Evolutionary conservation across 2,329 filamentous ascomycete species (phyloP), one percentile per base, ranked within the genome.

Genomic region (Venturia effusa): DNA sequence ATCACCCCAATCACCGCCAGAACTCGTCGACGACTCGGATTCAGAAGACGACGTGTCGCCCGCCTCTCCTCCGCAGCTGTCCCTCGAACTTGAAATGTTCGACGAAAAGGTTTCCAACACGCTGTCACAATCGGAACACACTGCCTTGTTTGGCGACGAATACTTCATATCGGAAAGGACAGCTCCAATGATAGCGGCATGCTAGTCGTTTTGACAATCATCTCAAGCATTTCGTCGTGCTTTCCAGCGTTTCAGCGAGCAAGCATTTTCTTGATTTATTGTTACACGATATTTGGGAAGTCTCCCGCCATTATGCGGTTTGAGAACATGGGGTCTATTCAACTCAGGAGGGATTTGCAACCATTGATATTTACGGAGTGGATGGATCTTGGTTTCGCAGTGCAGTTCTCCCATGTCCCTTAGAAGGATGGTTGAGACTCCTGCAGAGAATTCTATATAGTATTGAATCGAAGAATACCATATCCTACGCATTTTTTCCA

Each of bases 31-130:
- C 72, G 78, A 80, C 67, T 75, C 76, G 45, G 77, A 79, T 68
- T 79, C 77, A 7, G 78, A 80, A 65, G 79, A 81, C 71, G 79
- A 80, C 64, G 74, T 75, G 34, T 76, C 77, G 64, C 79, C 78
- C 60, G 71, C 74, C 55, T 79, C 79, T 55, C 79, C 79, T 54
- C 76, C 78, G 32, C 72, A 76, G 66, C 67, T 74, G 24, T 71
- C 71, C 15, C 72, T 80, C 69, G 76, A 80, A 66, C 76, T 79
- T 70, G 71, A 71, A 65, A 78, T 75, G 71, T 79, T 77, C 75
- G 70, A 74, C 67, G 63, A 69, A 63, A 72, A 73, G 66, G 65
- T 66, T 75, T 76, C 78, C 67, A 77, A 76, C 4, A 68, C 68
- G 67, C 70, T 68, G 67, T 62, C 66, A 27, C 67, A 72, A 64